Conservation (phyloP, 805 yeast genomes). For the Metschnikowia vanudenii region DNA sequence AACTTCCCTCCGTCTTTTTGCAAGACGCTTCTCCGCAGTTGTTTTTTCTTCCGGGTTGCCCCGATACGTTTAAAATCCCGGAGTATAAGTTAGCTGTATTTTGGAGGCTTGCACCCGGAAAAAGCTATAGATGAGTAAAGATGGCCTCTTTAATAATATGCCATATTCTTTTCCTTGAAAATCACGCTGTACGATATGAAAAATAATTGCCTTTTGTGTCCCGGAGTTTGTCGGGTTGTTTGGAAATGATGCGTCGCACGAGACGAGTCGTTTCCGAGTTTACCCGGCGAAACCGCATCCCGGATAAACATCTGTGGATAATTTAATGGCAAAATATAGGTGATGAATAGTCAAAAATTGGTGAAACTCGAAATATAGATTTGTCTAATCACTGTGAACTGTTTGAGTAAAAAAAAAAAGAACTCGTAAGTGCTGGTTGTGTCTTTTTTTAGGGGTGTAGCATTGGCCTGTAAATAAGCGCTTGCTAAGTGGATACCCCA, state of each 20-base stretch:
- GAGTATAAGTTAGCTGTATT: not conserved
- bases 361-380: no score
- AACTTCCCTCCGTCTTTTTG: constrained; percentile 8
- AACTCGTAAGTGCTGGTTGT: not conserved
- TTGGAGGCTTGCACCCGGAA: not conserved
- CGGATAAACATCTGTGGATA: constrained; percentile 3
- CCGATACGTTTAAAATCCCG: constrained; percentile 1
- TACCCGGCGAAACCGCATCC: constrained; percentile 10
- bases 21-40: constrained; percentile 11
- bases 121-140: not conserved
- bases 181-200: not conserved
- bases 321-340: not conserved
- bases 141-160: no score
- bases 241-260: constrained; percentile 10
- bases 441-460: not conserved
- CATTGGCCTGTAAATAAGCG: constrained; percentile 5
- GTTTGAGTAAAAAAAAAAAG: no score
- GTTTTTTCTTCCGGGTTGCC: constrained; percentile 7
- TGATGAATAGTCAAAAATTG: no score
- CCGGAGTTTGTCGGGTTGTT: constrained; percentile 9
- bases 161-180: no score
- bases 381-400: no score
- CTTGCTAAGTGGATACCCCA: constrained; percentile 21
- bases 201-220: not conserved
- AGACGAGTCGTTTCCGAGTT: constrained; percentile 4